These are phyloP conservation scores for Triadica sebifera DNA, from an alignment of 345 rosid species.

Conservation along the genomic window DNA sequence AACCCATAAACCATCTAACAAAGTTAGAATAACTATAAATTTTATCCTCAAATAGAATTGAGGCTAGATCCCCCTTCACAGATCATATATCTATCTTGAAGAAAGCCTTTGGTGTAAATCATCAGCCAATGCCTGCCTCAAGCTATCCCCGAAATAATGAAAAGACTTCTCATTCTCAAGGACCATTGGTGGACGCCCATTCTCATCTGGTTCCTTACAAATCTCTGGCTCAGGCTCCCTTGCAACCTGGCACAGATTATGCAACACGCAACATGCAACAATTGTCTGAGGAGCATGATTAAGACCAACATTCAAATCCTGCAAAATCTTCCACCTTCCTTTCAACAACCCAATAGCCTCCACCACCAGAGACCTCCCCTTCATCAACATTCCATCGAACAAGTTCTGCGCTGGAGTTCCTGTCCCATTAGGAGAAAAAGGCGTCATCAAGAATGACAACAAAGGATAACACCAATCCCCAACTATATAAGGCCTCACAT, in stretches of 20 bases:
- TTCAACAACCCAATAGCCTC: slow-evolving; percentile 92
- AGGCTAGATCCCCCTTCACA: slow-evolving; percentile 11
- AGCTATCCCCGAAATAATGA: slow-evolving; percentile 68
- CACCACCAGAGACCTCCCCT: slow-evolving; percentile 88
- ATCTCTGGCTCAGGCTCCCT: slow-evolving; percentile 95
- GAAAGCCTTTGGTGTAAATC: slow-evolving; percentile 95
- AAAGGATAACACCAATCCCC: slow-evolving; percentile 98
- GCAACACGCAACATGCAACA: slow-evolving; percentile 98
- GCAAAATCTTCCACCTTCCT: slow-evolving; percentile 92
- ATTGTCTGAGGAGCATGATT: slow-evolving; percentile 95
- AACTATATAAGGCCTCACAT: slow-evolving; percentile 80
- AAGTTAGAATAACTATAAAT: slow-evolving; percentile 23
- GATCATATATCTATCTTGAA: slow-evolving; percentile 42
- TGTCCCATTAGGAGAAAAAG: slow-evolving; percentile 72
- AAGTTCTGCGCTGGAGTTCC: slow-evolving; percentile 88
- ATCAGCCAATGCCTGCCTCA: slow-evolving; percentile 94
- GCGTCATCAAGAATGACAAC: slow-evolving; percentile 82
- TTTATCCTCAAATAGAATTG: slow-evolving; percentile 16
- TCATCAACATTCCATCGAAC: slow-evolving; percentile 97
- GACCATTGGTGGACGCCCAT: slow-evolving; percentile 60
- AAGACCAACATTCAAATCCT: slow-evolving; percentile 87
- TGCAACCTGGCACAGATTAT: slow-evolving; percentile 89
- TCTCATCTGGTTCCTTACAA: slow-evolving; percentile 85
- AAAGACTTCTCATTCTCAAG: slow-evolving; percentile 81
- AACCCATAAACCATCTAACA: slow-evolving; percentile 11